Percentiles rank a stretch among this genome's conserved stretches.
phyloP scores from a whole-genome alignment of 108 stramenopile genomes.

The Licmophora abbreviata region DNA sequence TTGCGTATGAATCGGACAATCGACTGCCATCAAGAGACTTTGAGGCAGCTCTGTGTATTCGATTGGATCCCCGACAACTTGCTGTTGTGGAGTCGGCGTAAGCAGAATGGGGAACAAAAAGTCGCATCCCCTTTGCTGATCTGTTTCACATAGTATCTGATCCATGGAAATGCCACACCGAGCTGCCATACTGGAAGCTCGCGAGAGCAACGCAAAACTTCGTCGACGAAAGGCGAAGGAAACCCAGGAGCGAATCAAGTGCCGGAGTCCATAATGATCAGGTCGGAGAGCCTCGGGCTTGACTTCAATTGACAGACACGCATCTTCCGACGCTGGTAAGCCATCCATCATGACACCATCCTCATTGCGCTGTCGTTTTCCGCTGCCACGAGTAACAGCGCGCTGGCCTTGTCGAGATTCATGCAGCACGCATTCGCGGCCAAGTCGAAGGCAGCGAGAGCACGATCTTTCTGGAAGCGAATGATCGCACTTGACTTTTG shows the following conservation, averaged over 20 bases:
- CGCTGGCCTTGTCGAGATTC: slow-evolving; percentile 8
- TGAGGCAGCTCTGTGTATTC: slow-evolving; percentile 13
- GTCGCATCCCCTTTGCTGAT: slow-evolving; percentile 8
- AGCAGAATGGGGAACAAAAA: slow-evolving; percentile 15
- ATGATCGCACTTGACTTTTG: slow-evolving; percentile 24
- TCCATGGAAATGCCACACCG: slow-evolving; percentile 29
- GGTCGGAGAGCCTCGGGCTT: background rate
- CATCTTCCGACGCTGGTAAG: background rate
- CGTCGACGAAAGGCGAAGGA: slow-evolving; percentile 22
- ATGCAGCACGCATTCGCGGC: slow-evolving; percentile 24
- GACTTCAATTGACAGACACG: no score
- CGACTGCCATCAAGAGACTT: slow-evolving; percentile 9
- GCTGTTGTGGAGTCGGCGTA: slow-evolving; percentile 9
- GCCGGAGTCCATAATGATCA: slow-evolving; percentile 30
- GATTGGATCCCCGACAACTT: slow-evolving; percentile 7
- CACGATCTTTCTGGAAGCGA: slow-evolving; percentile 28
- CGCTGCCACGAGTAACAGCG: background rate
- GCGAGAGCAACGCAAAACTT: slow-evolving; percentile 19
- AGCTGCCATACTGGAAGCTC: slow-evolving; percentile 19
- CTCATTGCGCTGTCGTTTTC: background rate
- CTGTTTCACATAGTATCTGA: slow-evolving; percentile 14
- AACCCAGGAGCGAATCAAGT: slow-evolving; percentile 27
- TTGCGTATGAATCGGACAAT: slow-evolving; percentile 3
- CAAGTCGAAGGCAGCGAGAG: slow-evolving; percentile 23
- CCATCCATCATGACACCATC: background rate